These are phyloP conservation scores for Cucumis hystrix DNA, from an alignment of 306 rosid genomes.

Conservation along the genomic window DNA sequence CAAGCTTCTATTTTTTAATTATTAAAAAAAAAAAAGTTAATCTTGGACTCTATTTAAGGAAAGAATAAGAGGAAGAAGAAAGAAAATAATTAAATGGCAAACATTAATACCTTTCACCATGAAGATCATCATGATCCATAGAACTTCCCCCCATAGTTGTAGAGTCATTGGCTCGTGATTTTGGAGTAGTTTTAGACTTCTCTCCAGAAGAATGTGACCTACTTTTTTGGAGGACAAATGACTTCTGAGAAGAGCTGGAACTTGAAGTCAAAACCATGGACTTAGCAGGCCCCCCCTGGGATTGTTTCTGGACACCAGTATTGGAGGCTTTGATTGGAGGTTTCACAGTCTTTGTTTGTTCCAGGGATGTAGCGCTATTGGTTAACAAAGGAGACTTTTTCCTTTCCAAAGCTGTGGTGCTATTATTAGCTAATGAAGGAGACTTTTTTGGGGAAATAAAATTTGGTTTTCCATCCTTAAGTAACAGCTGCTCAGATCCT, in stretches of 20 bases:
- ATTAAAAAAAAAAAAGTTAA: slow-evolving; percentile 3
- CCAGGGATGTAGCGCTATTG: slow-evolving; percentile 21
- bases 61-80: not conserved
- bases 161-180: slow-evolving; percentile 34
- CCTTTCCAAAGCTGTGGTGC: slow-evolving; percentile 32
- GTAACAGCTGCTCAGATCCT: slow-evolving; percentile 29
- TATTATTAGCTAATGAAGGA: slow-evolving; percentile 30
- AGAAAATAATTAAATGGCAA: slow-evolving; percentile 7
- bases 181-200: slow-evolving; percentile 38
- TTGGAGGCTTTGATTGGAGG: slow-evolving; percentile 27
- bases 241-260: slow-evolving; percentile 43
- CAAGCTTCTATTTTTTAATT: not conserved
- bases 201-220: slow-evolving; percentile 44
- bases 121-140: slow-evolving; percentile 36
- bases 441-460: slow-evolving; percentile 53
- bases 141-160: slow-evolving; percentile 26
- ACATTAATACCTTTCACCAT: slow-evolving; percentile 43
- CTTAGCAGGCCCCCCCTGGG: slow-evolving; percentile 33
- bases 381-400: slow-evolving; percentile 43
- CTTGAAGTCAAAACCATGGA: slow-evolving; percentile 10
- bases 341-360: slow-evolving; percentile 43
- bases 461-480: slow-evolving; percentile 36
- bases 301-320: slow-evolving; percentile 38
- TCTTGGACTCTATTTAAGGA: slow-evolving; percentile 29
- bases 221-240: slow-evolving; percentile 30